Evolutionary conservation across 2,329 filamentous ascomycete genomes (phyloP).

Genomic region (Aurifilum marmelostoma): DNA sequence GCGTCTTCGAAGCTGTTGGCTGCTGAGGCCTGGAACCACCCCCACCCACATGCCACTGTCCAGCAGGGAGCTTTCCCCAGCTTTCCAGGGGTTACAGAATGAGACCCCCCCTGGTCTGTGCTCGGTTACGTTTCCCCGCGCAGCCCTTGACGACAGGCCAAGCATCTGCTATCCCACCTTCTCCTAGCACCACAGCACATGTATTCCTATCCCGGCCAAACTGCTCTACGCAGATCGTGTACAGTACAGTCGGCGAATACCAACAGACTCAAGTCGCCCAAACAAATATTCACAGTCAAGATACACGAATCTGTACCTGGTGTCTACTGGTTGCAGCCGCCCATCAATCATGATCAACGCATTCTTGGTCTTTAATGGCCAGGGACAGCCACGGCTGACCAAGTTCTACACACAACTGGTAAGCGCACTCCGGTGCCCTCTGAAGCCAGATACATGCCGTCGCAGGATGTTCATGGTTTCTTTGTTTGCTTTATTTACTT

Average conservation of each 20-base stretch:
- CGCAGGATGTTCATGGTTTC: background rate
- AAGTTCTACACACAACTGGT: slow-evolving; percentile 99
- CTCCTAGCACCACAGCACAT: too few species aligned
- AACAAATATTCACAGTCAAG: background rate
- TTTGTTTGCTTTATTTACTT: background rate
- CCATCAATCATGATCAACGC: slow-evolving; percentile 85
- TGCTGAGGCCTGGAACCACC: background rate
- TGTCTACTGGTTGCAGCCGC: background rate
- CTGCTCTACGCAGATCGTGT: background rate
- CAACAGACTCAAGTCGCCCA: background rate
- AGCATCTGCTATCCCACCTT: background rate
- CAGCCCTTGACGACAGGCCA: slow-evolving; percentile 1
- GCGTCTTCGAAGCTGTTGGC: background rate
- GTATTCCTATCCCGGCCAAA: background rate
- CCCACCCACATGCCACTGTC: background rate
- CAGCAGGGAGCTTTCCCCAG: slow-evolving; percentile 27
- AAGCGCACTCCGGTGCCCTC: slow-evolving; percentile 32
- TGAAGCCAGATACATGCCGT: background rate
- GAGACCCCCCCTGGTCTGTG: background rate
- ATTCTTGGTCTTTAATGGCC: slow-evolving; percentile 97
- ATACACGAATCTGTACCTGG: background rate
- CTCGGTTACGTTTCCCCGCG: background rate
- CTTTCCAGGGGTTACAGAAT: slow-evolving; percentile 25
- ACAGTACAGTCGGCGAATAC: too few species aligned
- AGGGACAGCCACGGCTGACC: slow-evolving; percentile 92